Evolutionary conservation across 352 stramenopile genomes (phyloP).

Genomic region (Phytophthora nicotianae): DNA sequence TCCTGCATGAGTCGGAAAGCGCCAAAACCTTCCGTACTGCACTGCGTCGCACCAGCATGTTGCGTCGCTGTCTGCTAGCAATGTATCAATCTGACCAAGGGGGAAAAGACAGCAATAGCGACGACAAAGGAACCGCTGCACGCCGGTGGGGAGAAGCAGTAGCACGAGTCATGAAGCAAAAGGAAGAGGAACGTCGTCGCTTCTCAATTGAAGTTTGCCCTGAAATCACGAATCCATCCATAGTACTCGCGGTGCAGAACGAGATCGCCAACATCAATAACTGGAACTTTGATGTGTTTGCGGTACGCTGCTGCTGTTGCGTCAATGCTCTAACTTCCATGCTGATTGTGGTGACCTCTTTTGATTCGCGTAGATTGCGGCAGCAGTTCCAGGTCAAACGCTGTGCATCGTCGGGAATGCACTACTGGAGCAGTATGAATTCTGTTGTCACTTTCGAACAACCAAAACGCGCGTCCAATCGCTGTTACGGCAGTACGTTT

Average conservation of each 20-base stretch:
- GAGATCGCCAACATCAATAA: slow-evolving; percentile 57
- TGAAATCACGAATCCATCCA: slow-evolving; percentile 49
- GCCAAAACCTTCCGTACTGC: slow-evolving; percentile 72
- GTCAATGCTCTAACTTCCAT: background rate
- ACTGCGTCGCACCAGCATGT: slow-evolving; percentile 72
- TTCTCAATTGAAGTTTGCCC: slow-evolving; percentile 61
- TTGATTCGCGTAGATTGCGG: slow-evolving; percentile 38
- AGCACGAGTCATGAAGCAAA: slow-evolving; percentile 39
- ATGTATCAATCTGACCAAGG: slow-evolving; percentile 61
- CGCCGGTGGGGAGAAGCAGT: slow-evolving; percentile 48
- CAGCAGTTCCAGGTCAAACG: slow-evolving; percentile 57
- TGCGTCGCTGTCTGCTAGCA: slow-evolving; percentile 69
- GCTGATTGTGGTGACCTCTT: slow-evolving; percentile 6
- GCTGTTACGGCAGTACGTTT: slow-evolving; percentile 69
- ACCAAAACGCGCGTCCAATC: slow-evolving; percentile 54
- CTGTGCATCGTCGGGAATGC: slow-evolving; percentile 79
- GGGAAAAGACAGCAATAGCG: slow-evolving; percentile 30
- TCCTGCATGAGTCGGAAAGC: slow-evolving; percentile 77
- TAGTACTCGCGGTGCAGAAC: slow-evolving; percentile 56
- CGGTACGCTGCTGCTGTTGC: slow-evolving; percentile 29
- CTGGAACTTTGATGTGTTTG: slow-evolving; percentile 80
- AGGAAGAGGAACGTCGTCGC: slow-evolving; percentile 39
- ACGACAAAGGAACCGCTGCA: slow-evolving; percentile 34
- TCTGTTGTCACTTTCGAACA: slow-evolving; percentile 66
- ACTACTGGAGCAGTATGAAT: slow-evolving; percentile 74